These are phyloP conservation scores for Anisodus acutangulus DNA, from an alignment of 257 asterid species.

Conservation along the genomic window DNA sequence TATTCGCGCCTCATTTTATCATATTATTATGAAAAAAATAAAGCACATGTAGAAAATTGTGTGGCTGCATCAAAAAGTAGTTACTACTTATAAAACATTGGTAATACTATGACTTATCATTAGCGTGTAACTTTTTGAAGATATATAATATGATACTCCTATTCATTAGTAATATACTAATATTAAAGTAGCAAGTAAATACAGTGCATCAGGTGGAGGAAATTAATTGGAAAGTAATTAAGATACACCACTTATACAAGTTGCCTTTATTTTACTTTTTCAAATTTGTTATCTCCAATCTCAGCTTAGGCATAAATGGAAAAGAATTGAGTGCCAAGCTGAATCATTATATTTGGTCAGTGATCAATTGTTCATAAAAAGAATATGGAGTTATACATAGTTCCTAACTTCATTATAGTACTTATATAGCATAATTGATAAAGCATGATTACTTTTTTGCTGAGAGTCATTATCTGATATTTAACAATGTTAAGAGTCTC, in stretches of 20 bases:
- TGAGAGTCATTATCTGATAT: constrained; percentile 1
- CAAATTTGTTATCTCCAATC: background rate
- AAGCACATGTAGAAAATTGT: too few species aligned
- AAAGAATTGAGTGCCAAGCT: constrained; percentile 3
- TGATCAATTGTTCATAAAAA: background rate
- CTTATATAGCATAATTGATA: background rate
- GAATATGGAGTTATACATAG: background rate
- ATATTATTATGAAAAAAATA: too few species aligned
- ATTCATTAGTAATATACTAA: background rate
- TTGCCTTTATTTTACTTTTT: constrained; percentile 17
- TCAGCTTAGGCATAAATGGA: constrained; percentile 6
- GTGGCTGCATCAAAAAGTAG: too few species aligned
- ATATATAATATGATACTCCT: constrained; percentile 28
- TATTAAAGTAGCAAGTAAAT: background rate
- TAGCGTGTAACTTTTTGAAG: constrained; percentile 25
- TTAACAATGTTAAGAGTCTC: background rate
- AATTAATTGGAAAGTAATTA: background rate
- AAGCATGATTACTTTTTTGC: background rate
- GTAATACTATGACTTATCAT: too few species aligned
- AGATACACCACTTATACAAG: constrained; percentile 11
- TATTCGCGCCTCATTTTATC: too few species aligned
- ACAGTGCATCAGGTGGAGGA: background rate
- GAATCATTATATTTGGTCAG: constrained; percentile 20
- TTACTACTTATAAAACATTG: too few species aligned
- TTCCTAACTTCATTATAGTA: background rate